Percentiles rank a stretch among this genome's conserved stretches.
Evolutionary conservation across 306 rosid species (phyloP).

Genomic region (Acmispon strigosus): DNA sequence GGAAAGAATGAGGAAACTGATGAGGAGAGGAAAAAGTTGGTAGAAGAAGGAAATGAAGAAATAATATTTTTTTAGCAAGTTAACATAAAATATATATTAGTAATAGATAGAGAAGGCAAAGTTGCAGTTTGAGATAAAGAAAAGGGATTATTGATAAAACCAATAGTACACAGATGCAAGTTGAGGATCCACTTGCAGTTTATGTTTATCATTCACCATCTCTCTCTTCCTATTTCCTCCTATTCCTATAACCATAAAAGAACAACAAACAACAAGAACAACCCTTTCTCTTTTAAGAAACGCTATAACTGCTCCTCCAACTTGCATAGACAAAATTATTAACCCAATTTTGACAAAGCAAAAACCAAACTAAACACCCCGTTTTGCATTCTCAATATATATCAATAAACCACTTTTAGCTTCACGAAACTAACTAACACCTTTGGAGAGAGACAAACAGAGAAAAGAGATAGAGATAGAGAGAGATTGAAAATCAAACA

Average conservation of each 20-base stretch:
- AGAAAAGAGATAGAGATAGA: too few species aligned
- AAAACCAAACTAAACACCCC: neutral
- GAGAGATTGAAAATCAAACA: neutral
- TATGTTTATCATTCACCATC: too few species aligned
- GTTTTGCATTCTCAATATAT: neutral
- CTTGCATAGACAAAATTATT: slow-evolving; percentile 14
- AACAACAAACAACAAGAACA: too few species aligned
- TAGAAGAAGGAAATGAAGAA: neutral
- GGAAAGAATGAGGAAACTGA: neutral
- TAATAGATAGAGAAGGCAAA: slow-evolving; percentile 18
- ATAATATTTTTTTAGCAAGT: neutral
- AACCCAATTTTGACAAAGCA: neutral
- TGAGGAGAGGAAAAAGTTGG: neutral
- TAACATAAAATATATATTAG: neutral
- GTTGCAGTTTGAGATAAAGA: slow-evolving; percentile 32
- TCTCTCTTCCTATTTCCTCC: too few species aligned
- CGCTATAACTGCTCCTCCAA: neutral
- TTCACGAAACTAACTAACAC: too few species aligned
- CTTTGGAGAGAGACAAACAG: too few species aligned
- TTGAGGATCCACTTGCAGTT: slow-evolving; percentile 75
- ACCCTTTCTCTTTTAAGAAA: neutral
- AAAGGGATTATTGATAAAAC: slow-evolving; percentile 16
- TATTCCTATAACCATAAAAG: too few species aligned
- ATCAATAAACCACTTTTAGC: too few species aligned
- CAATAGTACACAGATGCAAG: slow-evolving; percentile 44